Percentiles rank a stretch among this genome's conserved stretches.
These are phyloP conservation scores for Aspergillus pseudonomiae DNA, from an alignment of 2,329 filamentous ascomycete species.

Conservation along the genomic window DNA sequence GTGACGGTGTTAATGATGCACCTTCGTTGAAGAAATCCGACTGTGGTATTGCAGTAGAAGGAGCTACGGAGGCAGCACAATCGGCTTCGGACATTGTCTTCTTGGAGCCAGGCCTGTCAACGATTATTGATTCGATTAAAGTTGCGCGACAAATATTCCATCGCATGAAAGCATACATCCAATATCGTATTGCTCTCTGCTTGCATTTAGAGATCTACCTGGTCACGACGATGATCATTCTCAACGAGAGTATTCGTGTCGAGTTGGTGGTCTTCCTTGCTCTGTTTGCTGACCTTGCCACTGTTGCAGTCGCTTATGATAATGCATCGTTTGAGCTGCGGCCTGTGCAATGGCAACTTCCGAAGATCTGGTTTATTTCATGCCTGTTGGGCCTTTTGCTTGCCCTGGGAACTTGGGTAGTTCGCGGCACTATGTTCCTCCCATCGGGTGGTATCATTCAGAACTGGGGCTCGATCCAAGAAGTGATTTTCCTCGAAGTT, in stretches of 20 bases:
- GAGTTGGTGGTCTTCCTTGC: constrained; percentile 80
- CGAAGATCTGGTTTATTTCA: constrained; percentile 77
- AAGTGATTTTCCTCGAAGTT: constrained; percentile 85
- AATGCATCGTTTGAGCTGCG: constrained; percentile 77
- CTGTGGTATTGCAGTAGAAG: constrained; percentile 74
- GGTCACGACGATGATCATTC: constrained; percentile 76
- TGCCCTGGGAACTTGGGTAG: constrained; percentile 72
- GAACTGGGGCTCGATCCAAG: constrained; percentile 74
- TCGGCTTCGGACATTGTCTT: constrained; percentile 75
- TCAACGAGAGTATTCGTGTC: constrained; percentile 74
- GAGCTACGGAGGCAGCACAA: constrained; percentile 72
- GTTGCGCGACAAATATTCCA: constrained; percentile 75
- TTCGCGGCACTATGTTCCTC: constrained; percentile 72
- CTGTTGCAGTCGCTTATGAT: constrained; percentile 80
- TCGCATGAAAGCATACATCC: constrained; percentile 77
- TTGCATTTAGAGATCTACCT: constrained; percentile 76
- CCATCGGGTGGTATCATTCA: constrained; percentile 72
- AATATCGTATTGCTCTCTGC: constrained; percentile 76
- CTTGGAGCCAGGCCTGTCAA: constrained; percentile 70
- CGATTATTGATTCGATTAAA: constrained; percentile 74
- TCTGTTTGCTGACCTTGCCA: constrained; percentile 78
- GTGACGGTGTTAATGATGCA: constrained; percentile 75
- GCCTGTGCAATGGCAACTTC: constrained; percentile 79
- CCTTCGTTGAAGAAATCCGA: constrained; percentile 74
- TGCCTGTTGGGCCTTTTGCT: constrained; percentile 65